Percentiles rank a stretch among this genome's conserved stretches.
Conservation (phyloP, 2,329 filamentous ascomycete genomes). For the Pyrenochaeta sp. region DNA sequence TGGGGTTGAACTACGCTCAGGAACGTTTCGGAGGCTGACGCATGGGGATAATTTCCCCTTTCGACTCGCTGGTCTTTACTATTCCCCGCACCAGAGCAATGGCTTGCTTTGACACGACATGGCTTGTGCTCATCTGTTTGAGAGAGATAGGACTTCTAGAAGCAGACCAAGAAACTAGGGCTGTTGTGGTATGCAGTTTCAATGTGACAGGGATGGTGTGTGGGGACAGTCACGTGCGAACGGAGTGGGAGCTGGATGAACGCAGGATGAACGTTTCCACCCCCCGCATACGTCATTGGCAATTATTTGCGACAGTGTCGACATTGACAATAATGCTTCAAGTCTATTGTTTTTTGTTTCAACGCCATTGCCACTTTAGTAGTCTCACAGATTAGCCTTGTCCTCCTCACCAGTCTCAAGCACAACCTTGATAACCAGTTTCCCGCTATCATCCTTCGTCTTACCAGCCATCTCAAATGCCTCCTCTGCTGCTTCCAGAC, state of each 20-base stretch:
- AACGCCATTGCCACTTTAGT: background rate
- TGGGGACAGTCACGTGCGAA: background rate
- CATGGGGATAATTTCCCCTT: slow-evolving; percentile 37
- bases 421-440: slow-evolving; percentile 76
- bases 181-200: background rate
- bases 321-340: background rate
- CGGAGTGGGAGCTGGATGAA: background rate
- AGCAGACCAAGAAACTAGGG: background rate
- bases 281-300: background rate
- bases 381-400: slow-evolving; percentile 24
- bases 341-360: background rate
- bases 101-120: slow-evolving; percentile 1
- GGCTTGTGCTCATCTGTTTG: background rate
- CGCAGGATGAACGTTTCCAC: too few relatives aligned
- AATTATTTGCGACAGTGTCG: background rate
- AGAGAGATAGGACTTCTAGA: background rate
- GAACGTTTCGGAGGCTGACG: slow-evolving; percentile 1
- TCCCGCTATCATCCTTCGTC: slow-evolving; percentile 72
- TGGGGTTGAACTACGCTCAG: slow-evolving; percentile 14
- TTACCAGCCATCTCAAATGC: slow-evolving; percentile 76
- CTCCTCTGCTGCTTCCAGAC: slow-evolving; percentile 67
- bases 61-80: background rate
- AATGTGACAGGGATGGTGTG: too few relatives aligned
- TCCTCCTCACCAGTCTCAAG: slow-evolving; percentile 53
- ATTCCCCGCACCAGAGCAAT: slow-evolving; percentile 4